phyloP scores from a whole-genome alignment of 1,284 basidiomycete species.

The Cryptococcus amylolentus region DNA sequence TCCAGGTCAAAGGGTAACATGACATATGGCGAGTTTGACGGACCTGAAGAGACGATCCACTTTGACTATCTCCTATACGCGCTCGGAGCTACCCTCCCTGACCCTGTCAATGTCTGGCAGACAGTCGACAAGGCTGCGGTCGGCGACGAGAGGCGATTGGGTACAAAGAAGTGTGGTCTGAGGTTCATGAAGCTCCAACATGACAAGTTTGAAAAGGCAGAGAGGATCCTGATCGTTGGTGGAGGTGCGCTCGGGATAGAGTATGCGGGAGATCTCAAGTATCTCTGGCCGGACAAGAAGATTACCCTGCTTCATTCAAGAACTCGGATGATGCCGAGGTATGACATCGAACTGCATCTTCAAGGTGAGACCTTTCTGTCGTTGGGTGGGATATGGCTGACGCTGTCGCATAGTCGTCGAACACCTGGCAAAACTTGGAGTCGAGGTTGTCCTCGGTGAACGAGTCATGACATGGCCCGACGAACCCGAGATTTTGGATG shows the following conservation, averaged over 20 bases:
- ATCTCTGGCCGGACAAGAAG: conserved; percentile 47
- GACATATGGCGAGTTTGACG: conserved; percentile 23
- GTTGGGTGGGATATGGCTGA: conserved; percentile 1
- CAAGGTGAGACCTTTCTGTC: conserved; percentile 26
- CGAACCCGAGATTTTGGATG: conserved; percentile 33
- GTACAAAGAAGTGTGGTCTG: conserved; percentile 37
- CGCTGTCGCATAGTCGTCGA: conserved; percentile 25
- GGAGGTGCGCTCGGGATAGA: conserved; percentile 55
- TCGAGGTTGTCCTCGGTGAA: conserved; percentile 50
- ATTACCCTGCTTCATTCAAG: conserved; percentile 54
- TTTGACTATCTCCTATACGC: conserved; percentile 53
- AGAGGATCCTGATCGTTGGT: conserved; percentile 51
- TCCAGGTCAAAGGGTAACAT: conserved; percentile 5
- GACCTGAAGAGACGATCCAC: conserved; percentile 35
- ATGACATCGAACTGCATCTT: conserved; percentile 49
- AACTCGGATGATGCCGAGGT: conserved; percentile 49
- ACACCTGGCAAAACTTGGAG: conserved; percentile 43
- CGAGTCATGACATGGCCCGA: conserved; percentile 44
- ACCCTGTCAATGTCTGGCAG: conserved; percentile 47
- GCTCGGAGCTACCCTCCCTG: conserved; percentile 45
- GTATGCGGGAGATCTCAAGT: conserved; percentile 53
- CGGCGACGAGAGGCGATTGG: conserved; percentile 19
- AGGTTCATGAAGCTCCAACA: conserved; percentile 28
- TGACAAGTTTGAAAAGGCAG: conserved; percentile 38
- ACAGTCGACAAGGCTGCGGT: conserved; percentile 12